Conservation (phyloP, 371 early-diverging fungal genomes). For the Apophysomyces sp. region DNA sequence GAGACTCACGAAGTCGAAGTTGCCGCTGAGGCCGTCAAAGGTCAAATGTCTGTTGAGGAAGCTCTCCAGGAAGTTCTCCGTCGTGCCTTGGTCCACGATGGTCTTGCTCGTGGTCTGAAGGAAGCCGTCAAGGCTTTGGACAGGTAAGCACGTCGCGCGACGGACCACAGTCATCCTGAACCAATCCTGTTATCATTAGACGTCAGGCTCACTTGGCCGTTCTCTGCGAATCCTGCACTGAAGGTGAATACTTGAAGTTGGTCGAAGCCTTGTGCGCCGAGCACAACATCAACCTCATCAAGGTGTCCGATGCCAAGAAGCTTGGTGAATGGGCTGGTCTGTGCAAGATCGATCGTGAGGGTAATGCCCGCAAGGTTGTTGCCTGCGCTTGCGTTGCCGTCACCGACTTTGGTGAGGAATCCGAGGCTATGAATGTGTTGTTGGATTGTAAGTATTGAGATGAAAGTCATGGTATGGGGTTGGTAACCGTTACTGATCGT, state of each 20-base stretch:
- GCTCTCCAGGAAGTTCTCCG: constrained; percentile 95
- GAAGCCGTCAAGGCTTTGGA: constrained; percentile 97
- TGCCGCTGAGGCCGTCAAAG: constrained; percentile 67
- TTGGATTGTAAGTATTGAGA: constrained; percentile 63
- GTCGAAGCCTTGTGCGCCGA: constrained; percentile 97
- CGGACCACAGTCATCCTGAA: not conserved
- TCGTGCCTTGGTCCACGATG: constrained; percentile 91
- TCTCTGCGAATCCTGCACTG: constrained; percentile 91
- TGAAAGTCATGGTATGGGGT: not conserved
- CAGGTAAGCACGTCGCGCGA: constrained; percentile 51
- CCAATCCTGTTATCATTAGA: constrained; percentile 8
- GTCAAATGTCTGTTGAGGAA: constrained; percentile 87
- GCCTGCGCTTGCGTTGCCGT: constrained; percentile 94
- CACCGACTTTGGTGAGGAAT: constrained; percentile 95
- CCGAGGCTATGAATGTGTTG: constrained; percentile 94
- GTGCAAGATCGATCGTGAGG: constrained; percentile 98
- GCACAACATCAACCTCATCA: constrained; percentile 97
- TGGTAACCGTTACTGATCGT: not conserved
- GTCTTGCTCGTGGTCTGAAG: constrained; percentile 94
- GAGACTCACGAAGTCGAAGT: constrained; percentile 71
- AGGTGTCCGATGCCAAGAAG: constrained; percentile 95
- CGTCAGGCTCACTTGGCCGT: constrained; percentile 91
- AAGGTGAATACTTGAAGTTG: constrained; percentile 91
- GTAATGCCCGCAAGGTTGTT: constrained; percentile 96
- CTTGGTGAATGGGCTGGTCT: constrained; percentile 98